Evolutionary conservation across 257 asterid species (phyloP), one percentile per base, ranked within the genome.

Genomic region (Echium plantagineum): DNA sequence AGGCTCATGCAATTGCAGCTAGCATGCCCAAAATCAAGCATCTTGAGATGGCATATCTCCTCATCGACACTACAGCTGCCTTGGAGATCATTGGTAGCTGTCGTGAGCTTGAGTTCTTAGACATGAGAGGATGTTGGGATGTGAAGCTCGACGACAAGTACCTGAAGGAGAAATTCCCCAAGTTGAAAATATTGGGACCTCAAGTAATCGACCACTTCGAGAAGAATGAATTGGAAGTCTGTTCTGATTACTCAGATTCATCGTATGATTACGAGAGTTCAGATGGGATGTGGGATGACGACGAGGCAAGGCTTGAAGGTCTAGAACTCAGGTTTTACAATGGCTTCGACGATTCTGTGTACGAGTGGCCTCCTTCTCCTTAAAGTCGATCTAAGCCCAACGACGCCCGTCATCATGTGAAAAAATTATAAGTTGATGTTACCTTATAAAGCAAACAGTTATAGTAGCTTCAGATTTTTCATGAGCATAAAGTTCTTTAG

Each of bases 301-400:
- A 42, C 4, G 49, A 64, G 9, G 71, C 63, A 10, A 56, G n/a
- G 21, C 24, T 57, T 1, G 80, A 62, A 20, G 80, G 57, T 9
- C 64, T 74, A 4, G 75, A 75, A 21, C 68, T 75, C 63, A 64
- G 77, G 77, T 72, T 73, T 59, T 76, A 76, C 52, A 78, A 68
- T 15, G 79, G 65, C 56, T 49, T 52, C 53, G 70, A 63, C 63
- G 75, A 69, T 56, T 28, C 63, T 31, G 75, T 70, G 18, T 68
- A 67, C 63, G 85, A 68, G 31, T 79, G 84, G 84, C 84, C 84
- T 18, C 79, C 68, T 62, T 79, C 84, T 52, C 84, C 84, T 48
- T 75, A 66, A 69, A 55, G 57, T 52, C 58, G 21, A 8, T 32
- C 49, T 1, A 42, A 42, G 10, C 13, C 49, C 49, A 10, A 13